Evolutionary conservation across 306 rosid species (phyloP).

Genomic region (Glycyrrhiza uralensis): DNA sequence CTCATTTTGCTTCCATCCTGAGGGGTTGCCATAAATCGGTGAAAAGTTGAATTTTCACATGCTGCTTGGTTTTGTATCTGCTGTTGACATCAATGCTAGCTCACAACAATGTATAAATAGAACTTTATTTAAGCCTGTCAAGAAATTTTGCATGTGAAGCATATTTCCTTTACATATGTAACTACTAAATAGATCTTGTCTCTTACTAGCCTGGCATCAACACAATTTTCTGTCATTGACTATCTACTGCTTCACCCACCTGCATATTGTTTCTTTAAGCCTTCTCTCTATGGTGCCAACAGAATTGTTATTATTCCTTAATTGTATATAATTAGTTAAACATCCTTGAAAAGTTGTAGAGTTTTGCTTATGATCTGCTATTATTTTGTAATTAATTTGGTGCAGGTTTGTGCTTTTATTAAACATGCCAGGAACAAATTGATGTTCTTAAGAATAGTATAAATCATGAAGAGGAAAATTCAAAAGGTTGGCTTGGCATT

Average conservation of each 20-base stretch:
- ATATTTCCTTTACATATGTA: background rate
- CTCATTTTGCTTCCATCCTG: background rate
- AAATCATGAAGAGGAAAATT: conserved; percentile 55
- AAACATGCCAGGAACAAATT: conserved; percentile 93
- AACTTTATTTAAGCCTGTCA: conserved; percentile 2
- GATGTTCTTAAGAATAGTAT: conserved; percentile 81
- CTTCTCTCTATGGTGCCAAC: background rate
- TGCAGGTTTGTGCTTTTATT: conserved; percentile 84
- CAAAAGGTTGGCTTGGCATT: conserved; percentile 90
- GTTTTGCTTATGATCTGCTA: conserved; percentile 4
- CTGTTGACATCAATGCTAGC: background rate
- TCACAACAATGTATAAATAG: background rate
- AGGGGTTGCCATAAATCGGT: conserved; percentile 4
- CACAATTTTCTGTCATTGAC: background rate
- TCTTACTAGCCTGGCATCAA: background rate
- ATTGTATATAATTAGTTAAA: conserved; percentile 12
- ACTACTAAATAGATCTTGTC: background rate
- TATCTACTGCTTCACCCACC: background rate
- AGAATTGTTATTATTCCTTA: background rate
- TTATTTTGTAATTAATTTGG: conserved; percentile 20
- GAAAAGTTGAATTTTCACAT: background rate
- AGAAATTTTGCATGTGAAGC: background rate
- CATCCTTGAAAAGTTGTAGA: conserved; percentile 14
- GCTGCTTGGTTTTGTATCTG: background rate
- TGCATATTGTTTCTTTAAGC: background rate